A percentile compares a stretch with the other conserved stretches of the same genome.
These are phyloP conservation scores for Lachancea meyersii DNA, from an alignment of 805 yeast genomes.

Conservation along the genomic window DNA sequence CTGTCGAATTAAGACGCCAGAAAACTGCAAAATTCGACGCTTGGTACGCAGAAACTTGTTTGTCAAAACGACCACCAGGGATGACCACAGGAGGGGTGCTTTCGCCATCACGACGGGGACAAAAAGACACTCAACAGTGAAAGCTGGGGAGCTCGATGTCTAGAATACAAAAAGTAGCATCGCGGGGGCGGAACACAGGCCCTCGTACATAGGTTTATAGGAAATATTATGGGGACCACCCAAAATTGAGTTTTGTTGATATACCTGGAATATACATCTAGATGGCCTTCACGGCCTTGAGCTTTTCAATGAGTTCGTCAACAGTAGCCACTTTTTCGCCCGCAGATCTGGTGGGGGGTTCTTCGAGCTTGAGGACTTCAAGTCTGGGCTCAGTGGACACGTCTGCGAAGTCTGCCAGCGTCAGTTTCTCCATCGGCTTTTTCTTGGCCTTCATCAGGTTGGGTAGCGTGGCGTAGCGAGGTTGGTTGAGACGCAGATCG, in stretches of 20 bases:
- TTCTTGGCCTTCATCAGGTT: constrained; percentile 98
- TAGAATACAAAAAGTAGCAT: not conserved
- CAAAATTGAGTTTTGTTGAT: too few relatives aligned
- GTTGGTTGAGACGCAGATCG: constrained; percentile 89
- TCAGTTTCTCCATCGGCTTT: constrained; percentile 74
- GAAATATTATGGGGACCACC: too few relatives aligned
- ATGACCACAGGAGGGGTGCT: constrained; percentile 17
- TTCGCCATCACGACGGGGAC: constrained; percentile 15
- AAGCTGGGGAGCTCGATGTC: not conserved
- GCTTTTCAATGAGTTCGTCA: constrained; percentile 72
- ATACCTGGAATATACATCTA: constrained; percentile 27
- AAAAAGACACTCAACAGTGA: not conserved
- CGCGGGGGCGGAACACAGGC: too few relatives aligned
- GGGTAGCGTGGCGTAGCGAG: constrained; percentile 92
- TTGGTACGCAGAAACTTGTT: constrained; percentile 22
- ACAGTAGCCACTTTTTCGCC: constrained; percentile 77
- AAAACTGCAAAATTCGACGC: constrained; percentile 16
- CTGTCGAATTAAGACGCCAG: constrained; percentile 14
- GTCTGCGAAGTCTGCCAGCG: constrained; percentile 57
- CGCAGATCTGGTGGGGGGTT: constrained; percentile 76
- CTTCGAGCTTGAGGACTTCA: constrained; percentile 66
- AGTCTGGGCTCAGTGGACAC: constrained; percentile 53
- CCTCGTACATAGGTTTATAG: not conserved
- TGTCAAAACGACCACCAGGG: constrained; percentile 29
- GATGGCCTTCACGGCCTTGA: constrained; percentile 70